phyloP scores from a whole-genome alignment of 345 rosid species.

The Odontarrhena argentea region DNA sequence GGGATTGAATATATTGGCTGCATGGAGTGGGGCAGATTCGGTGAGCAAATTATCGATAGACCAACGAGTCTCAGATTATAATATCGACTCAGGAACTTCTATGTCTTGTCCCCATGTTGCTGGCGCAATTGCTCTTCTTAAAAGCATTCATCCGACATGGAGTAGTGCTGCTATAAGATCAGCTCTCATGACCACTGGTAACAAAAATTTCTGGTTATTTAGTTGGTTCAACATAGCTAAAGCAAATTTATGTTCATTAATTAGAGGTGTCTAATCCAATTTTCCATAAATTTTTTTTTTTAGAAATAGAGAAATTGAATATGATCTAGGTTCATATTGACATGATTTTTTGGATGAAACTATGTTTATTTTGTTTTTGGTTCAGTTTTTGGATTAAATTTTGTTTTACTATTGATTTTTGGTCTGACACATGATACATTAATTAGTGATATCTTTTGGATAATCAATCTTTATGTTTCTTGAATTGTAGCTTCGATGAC shows the following conservation, averaged over 20 bases:
- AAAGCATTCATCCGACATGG: slow-evolving; percentile 69
- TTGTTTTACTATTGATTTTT: neutral
- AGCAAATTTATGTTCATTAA: neutral
- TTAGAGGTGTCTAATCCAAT: neutral
- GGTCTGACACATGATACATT: neutral
- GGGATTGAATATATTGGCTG: slow-evolving; percentile 68
- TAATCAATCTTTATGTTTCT: neutral
- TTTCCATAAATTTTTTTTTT: too few species aligned
- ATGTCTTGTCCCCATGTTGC: slow-evolving; percentile 87
- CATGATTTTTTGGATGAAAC: neutral
- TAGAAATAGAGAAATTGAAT: neutral
- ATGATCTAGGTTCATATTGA: neutral
- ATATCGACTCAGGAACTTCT: slow-evolving; percentile 68
- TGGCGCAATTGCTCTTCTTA: slow-evolving; percentile 65
- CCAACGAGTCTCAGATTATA: slow-evolving; percentile 44
- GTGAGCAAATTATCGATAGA: slow-evolving; percentile 45
- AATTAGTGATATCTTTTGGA: neutral
- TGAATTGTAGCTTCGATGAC: slow-evolving; percentile 47
- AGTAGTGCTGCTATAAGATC: slow-evolving; percentile 81
- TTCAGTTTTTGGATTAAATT: neutral
- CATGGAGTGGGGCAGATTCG: slow-evolving; percentile 58
- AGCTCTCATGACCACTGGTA: slow-evolving; percentile 48
- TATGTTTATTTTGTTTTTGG: too few species aligned
- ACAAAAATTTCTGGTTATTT: neutral
- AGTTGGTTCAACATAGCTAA: neutral